phyloP scores from a whole-genome alignment of 1,284 basidiomycete species.

The Ustilago xerochloae region DNA sequence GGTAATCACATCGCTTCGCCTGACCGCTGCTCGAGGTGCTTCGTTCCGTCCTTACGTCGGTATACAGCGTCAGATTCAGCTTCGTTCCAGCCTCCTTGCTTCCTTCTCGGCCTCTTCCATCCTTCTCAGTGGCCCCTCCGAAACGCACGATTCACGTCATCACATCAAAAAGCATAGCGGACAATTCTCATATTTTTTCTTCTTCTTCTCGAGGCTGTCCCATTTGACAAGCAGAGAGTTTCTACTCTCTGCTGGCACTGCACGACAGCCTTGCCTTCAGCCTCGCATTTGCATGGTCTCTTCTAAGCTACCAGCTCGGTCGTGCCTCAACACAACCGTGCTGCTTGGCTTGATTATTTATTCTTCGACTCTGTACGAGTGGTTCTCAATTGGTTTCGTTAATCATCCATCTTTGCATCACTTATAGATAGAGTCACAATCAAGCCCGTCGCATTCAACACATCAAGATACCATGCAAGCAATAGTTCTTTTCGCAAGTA shows the following conservation, averaged over 20 bases:
- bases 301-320: conserved; percentile 19
- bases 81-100: not conserved
- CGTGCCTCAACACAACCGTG: not conserved
- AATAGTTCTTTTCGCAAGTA: conserved; percentile 37
- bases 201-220: not conserved
- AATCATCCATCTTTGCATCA: conserved; percentile 49
- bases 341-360: conserved; percentile 21
- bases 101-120: conserved; percentile 2
- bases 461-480: conserved; percentile 52
- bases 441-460: conserved; percentile 22
- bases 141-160: conserved; percentile 36
- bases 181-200: conserved; percentile 30
- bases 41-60: not conserved
- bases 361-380: conserved; percentile 37
- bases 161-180: conserved; percentile 42
- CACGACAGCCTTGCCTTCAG: not conserved
- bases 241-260: not conserved
- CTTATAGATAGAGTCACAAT: conserved; percentile 32
- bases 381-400: conserved; percentile 42
- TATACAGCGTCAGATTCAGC: not conserved
- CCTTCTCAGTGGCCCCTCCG: conserved; percentile 15
- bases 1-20: conserved; percentile 9
- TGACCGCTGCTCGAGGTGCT: not conserved
- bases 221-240: not conserved
- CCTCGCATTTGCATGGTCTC: conserved; percentile 37